phyloP scores from a whole-genome alignment of 257 asterid species.

The Solanum raphanifolium region DNA sequence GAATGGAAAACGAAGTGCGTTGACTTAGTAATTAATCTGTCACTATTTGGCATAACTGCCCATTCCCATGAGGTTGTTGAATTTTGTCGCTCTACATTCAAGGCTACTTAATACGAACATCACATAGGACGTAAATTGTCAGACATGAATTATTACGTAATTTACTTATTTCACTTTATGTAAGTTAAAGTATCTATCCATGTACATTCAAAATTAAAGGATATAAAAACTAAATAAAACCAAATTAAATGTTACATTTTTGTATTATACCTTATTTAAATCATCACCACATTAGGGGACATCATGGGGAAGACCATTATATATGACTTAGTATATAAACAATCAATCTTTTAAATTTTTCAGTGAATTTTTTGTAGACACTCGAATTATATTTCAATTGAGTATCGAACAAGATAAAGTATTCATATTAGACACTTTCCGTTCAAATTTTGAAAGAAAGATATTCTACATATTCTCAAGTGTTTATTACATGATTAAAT shows the following conservation, averaged over 20 bases:
- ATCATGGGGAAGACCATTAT: background rate
- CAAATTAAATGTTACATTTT: no score
- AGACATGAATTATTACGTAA: no score
- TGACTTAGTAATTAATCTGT: background rate
- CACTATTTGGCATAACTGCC: background rate
- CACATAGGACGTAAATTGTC: no score
- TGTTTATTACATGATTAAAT: no score
- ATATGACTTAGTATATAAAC: background rate
- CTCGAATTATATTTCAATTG: background rate
- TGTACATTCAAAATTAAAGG: accelerated
- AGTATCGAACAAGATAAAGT: no score
- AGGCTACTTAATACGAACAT: background rate
- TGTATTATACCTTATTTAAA: no score
- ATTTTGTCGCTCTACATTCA: background rate
- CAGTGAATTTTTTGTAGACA: background rate
- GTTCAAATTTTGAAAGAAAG: no score
- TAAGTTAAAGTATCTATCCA: no score
- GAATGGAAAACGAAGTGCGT: background rate
- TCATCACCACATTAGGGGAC: background rate
- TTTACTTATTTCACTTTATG: no score
- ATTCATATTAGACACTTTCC: no score
- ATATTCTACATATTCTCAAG: no score
- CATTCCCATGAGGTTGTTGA: background rate
- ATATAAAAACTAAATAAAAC: no score
- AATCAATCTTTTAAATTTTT: background rate